Conservation (phyloP, 352 stramenopile species). For the Phytophthora ramorum region DNA sequence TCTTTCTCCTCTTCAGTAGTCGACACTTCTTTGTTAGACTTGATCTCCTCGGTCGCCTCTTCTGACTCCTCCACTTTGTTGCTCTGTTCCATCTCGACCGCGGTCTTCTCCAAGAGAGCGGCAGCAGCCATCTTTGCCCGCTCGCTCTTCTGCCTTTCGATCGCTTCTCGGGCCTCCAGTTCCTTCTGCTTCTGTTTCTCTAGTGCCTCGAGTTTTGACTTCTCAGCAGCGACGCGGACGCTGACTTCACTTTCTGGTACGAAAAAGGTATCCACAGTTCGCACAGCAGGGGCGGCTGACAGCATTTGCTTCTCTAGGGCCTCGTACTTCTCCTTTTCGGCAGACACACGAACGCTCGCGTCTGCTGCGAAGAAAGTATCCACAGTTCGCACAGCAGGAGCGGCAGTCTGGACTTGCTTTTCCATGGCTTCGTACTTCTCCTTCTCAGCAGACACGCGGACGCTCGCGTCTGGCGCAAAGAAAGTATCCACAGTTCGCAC, state of each 20-base stretch:
- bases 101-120: slow-evolving; percentile 14
- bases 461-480: slow-evolving; percentile 31
- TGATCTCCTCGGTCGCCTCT: slow-evolving; percentile 12
- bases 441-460: slow-evolving; percentile 40
- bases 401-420: slow-evolving; percentile 40
- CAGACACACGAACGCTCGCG: slow-evolving; percentile 1
- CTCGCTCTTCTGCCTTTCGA: slow-evolving; percentile 32
- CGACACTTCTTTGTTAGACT: not conserved
- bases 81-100: not conserved
- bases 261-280: slow-evolving; percentile 49
- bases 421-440: slow-evolving; percentile 42
- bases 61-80: not conserved
- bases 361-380: slow-evolving; percentile 16
- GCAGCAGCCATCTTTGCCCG: slow-evolving; percentile 17
- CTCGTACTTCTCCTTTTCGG: slow-evolving; percentile 27
- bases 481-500: slow-evolving; percentile 42
- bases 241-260: slow-evolving; percentile 42
- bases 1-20: not conserved
- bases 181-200: slow-evolving; percentile 51
- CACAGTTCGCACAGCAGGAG: slow-evolving; percentile 8
- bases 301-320: slow-evolving; percentile 1
- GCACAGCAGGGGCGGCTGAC: slow-evolving; percentile 9
- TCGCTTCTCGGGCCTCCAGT: slow-evolving; percentile 32
- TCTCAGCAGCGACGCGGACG: slow-evolving; percentile 48
- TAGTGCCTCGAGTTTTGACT: slow-evolving; percentile 48